Conservation (phyloP, 208 protist genomes). For the Crithidia fasciculata region DNA sequence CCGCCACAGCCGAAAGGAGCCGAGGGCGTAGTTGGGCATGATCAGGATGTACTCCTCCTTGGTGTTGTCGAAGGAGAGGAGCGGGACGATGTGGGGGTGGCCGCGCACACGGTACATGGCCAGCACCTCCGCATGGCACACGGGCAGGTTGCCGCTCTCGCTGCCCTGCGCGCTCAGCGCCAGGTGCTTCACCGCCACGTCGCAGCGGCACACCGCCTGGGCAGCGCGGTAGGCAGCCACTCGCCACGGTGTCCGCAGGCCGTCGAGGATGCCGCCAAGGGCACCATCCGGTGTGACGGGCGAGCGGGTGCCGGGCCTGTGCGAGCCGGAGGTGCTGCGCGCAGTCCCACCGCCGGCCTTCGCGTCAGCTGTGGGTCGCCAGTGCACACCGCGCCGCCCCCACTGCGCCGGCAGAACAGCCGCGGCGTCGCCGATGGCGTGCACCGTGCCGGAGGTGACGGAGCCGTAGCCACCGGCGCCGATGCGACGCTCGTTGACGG, state of each 20-base stretch:
- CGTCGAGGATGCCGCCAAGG: constrained; percentile 6
- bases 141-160: constrained; percentile 59
- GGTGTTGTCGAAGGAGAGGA: constrained; percentile 71
- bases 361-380: constrained; percentile 8
- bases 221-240: constrained; percentile 18
- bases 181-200: constrained; percentile 75
- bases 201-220: constrained; percentile 19
- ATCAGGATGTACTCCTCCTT: constrained; percentile 74
- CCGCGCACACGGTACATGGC: constrained; percentile 64
- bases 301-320: background rate
- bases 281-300: constrained; percentile 9
- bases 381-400: constrained; percentile 23
- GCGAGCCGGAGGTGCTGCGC: constrained; percentile 7
- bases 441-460: constrained; percentile 43
- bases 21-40: constrained; percentile 67
- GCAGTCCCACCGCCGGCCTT: background rate
- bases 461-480: constrained; percentile 76
- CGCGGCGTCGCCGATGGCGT: constrained; percentile 1
- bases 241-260: constrained; percentile 26
- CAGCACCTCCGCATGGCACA: constrained; percentile 77
- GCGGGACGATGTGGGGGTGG: constrained; percentile 61
- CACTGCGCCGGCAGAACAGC: constrained; percentile 23
- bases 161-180: constrained; percentile 53
- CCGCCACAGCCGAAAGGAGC: constrained; percentile 76
- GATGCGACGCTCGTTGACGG: constrained; percentile 46